phyloP scores from a whole-genome alignment of 2,329 filamentous ascomycete species.

The Verticillium nubilum region DNA sequence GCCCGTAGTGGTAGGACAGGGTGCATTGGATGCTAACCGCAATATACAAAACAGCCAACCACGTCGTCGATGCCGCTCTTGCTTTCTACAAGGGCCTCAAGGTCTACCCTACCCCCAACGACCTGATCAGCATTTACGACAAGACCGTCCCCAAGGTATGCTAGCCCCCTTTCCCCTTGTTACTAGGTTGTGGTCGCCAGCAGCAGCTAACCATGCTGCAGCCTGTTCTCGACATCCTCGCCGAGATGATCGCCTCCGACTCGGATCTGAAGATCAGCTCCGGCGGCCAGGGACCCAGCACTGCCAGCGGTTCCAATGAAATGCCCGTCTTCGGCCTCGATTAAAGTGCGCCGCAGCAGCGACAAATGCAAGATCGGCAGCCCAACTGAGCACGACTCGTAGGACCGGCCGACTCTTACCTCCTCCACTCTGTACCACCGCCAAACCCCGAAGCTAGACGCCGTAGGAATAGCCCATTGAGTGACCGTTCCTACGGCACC shows the following conservation, averaged over 20 bases:
- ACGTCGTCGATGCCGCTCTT: constrained; percentile 73
- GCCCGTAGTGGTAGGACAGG: neutral
- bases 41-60: constrained; percentile 5
- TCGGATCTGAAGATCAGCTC: constrained; percentile 59
- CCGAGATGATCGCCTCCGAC: constrained; percentile 96
- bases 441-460: neutral
- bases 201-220: constrained; percentile 28
- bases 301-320: constrained; percentile 33
- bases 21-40: constrained; percentile 9
- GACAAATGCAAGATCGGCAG: neutral
- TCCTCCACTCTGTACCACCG: constrained; percentile 3
- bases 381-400: neutral
- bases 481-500: neutral
- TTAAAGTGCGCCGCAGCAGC: constrained; percentile 26
- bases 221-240: constrained; percentile 91
- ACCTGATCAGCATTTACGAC: constrained; percentile 95
- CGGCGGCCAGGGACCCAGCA: constrained; percentile 25
- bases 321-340: constrained; percentile 48
- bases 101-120: constrained; percentile 90
- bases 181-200: neutral
- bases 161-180: neutral
- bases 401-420: neutral
- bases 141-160: constrained; percentile 92
- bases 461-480: neutral
- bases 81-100: constrained; percentile 98